Conservation (phyloP, 805 yeast genomes). For the Teunomyces tritomae region DNA sequence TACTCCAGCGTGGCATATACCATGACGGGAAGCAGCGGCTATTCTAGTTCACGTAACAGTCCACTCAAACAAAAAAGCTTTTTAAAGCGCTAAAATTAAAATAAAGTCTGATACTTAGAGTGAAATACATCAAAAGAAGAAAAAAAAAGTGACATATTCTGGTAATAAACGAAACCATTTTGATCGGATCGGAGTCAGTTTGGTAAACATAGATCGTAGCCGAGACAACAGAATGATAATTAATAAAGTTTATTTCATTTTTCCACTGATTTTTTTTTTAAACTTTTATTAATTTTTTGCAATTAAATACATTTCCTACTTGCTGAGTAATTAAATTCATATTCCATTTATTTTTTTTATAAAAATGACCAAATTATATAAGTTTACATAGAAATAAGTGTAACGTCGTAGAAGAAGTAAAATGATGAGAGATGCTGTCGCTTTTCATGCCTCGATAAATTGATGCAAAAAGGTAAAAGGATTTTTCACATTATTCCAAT, state of each 20-base stretch:
- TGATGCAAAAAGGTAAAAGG: not conserved
- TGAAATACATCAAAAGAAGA: not conserved
- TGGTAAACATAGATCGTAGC: no score
- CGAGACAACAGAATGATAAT: no score
- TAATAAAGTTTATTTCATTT: no score
- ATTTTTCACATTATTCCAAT: not conserved
- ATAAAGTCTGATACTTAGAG: not conserved
- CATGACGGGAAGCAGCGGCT: constrained; percentile 29
- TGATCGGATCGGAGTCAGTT: no score
- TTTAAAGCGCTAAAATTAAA: constrained; percentile 22
- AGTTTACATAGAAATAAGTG: not conserved
- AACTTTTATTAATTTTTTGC: not conserved
- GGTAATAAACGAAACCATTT: no score
- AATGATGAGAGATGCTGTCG: not conserved
- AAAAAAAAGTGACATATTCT: no score
- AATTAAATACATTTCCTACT: no score
- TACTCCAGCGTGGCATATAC: constrained; percentile 59
- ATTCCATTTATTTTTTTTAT: not conserved
- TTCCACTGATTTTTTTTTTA: no score
- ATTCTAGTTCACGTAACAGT: constrained; percentile 9
- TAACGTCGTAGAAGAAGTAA: constrained; percentile 4
- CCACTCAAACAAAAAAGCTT: constrained; percentile 28
- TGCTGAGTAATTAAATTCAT: not conserved
- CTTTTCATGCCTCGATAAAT: not conserved
- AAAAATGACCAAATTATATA: not conserved